Base-by-base conservation (phyloP, 1,284 basidiomycete genomes). In the Boletus mariae region DNA sequence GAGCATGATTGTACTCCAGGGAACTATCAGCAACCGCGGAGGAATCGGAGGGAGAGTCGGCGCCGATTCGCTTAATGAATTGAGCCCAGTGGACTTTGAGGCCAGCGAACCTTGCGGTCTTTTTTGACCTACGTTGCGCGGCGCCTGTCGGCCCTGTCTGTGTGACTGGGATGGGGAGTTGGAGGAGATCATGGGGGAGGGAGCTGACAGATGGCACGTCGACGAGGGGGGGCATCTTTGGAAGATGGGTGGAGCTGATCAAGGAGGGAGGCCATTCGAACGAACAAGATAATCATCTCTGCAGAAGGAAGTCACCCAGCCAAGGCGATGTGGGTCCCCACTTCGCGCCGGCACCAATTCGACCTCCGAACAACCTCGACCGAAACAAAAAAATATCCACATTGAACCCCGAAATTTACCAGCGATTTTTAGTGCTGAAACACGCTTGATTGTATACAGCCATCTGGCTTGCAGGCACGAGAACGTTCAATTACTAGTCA, bases 61-160 rank as follows among this genome's bases (percentile, higher is more conserved):
- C 68, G 45, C 74, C 72, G 32, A 80, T 64, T 48, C 72, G 75
- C 56, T 72, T 73, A 50, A 71, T 65, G 61, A 80, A 70, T 32
- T 70, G 71, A 2, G 72, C 71, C 75, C 73, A 80, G 40, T 73
- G 72, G 7, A 73, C 69, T 45, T 66, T 70, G 41, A 80, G 59
- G 28, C 59, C 61, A 45, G 69, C 64, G 40, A 78, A 65, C 51
- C 75, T 65, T 20, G 73, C 65, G 35, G 60, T 67, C 61, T 70
- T 75, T 57, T 63, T 65, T 42, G 58, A 62, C 51, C 49, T 66
- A 49, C 51, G 54, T 37, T 52, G 54, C 32, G 41, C 49, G 11
- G 61, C n/a, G 35, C 28, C 29, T 4, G 51, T 32, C 6, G 57
- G 45, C 8, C 48, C 52, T 4, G 59, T 55, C 28, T 61, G 52